Percentiles rank a stretch among this genome's conserved stretches.
Conservation (phyloP, 2,329 filamentous ascomycete genomes). For the Aspergillus puulaauensis region DNA sequence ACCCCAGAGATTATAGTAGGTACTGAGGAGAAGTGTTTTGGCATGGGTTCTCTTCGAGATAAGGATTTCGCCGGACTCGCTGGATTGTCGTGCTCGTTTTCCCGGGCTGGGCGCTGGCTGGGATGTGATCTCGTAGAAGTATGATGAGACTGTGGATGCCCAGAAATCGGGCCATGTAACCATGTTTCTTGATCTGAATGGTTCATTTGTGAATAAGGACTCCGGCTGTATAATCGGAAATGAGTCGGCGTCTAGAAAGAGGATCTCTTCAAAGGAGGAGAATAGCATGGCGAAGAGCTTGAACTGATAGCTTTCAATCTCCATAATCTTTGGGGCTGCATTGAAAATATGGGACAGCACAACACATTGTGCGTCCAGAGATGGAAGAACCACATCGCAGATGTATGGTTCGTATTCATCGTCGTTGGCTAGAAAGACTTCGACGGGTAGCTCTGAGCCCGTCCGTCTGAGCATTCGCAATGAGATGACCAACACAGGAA, state of each 20-base stretch:
- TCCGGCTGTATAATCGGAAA: conserved; percentile 47
- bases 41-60: conserved; percentile 45
- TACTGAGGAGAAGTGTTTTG: conserved; percentile 45
- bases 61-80: conserved; percentile 48
- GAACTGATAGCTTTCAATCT: conserved; percentile 47
- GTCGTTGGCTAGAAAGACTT: conserved; percentile 46
- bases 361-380: conserved; percentile 45
- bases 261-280: conserved; percentile 50
- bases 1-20: conserved; percentile 52
- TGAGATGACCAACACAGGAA: conserved; percentile 46
- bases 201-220: conserved; percentile 40
- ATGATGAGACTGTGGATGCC: conserved; percentile 38
- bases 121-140: conserved; percentile 41
- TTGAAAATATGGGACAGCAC: conserved; percentile 45
- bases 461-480: conserved; percentile 47
- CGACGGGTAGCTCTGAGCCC: conserved; percentile 45
- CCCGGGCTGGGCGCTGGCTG: conserved; percentile 20
- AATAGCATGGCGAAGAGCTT: conserved; percentile 52
- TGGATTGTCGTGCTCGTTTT: conserved; percentile 30
- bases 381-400: conserved; percentile 45
- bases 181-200: conserved; percentile 43
- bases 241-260: conserved; percentile 51
- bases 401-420: conserved; percentile 43
- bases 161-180: conserved; percentile 52
- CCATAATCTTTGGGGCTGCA: conserved; percentile 24